Evolutionary conservation across 495 filamentous ascomycete species (phyloP).

Genomic region (Penicillium simplicissimum): DNA sequence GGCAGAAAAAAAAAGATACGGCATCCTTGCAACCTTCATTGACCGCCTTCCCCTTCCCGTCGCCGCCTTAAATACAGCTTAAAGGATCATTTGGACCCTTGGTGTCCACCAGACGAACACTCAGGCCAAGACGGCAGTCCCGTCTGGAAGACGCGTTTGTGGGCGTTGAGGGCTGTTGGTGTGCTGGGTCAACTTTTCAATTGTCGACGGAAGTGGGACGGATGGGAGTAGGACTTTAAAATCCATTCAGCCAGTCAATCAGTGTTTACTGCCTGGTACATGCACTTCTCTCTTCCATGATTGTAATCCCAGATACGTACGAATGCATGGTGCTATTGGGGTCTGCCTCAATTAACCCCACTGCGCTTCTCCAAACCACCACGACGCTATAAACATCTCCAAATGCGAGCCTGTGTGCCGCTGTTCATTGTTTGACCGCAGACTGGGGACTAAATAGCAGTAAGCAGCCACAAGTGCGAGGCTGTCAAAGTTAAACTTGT

Average conservation of each 20-base stretch:
- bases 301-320: neutral
- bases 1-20: constrained; percentile 13
- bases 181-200: neutral
- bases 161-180: neutral
- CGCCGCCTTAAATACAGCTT: neutral
- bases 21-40: constrained; percentile 1
- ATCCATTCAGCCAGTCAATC: neutral
- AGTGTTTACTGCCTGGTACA: neutral
- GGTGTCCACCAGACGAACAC: neutral
- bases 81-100: neutral
- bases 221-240: neutral
- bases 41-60: constrained; percentile 3
- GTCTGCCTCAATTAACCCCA: neutral
- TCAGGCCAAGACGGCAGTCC: neutral
- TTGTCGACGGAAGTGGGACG: neutral
- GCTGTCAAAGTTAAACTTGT: neutral
- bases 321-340: neutral
- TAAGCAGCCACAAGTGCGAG: neutral
- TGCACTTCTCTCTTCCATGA: neutral
- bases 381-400: neutral
- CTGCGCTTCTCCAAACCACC: neutral
- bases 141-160: neutral
- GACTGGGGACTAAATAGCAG: neutral
- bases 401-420: neutral
- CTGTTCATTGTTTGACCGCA: neutral